Evolutionary conservation across 768 basidiomycete genomes (phyloP).

Genomic region (Russula dissimulans): DNA sequence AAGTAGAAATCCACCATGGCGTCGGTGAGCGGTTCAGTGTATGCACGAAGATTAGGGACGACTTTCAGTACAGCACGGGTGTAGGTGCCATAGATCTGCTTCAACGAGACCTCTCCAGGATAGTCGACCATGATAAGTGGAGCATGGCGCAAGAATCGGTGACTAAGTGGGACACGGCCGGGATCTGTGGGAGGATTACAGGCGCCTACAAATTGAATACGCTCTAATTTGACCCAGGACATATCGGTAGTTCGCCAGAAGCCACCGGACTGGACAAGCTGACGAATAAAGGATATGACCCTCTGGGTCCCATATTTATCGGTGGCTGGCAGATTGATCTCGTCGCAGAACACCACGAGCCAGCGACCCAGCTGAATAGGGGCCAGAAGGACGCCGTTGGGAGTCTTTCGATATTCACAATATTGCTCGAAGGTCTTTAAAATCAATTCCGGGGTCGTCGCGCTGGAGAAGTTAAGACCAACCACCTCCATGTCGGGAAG

Average conservation of each 20-base stretch:
- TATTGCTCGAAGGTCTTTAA: slow-evolving; percentile 99
- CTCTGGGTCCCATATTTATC: slow-evolving; percentile 99
- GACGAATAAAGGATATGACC: slow-evolving; percentile 96
- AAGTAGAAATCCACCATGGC: slow-evolving; percentile 97
- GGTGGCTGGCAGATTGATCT: slow-evolving; percentile 93
- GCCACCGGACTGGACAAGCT: slow-evolving; percentile 89
- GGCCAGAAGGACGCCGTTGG: slow-evolving; percentile 93
- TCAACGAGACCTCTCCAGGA: slow-evolving; percentile 91
- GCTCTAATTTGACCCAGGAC: slow-evolving; percentile 94
- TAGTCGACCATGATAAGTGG: slow-evolving; percentile 99
- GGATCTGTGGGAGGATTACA: slow-evolving; percentile 99
- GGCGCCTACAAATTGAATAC: slow-evolving; percentile 99
- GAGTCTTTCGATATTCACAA: slow-evolving; percentile 97
- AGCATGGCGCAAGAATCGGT: slow-evolving; percentile 95
- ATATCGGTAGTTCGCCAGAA: slow-evolving; percentile 93
- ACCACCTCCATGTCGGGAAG: slow-evolving; percentile 98
- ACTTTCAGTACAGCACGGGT: slow-evolving; percentile 94
- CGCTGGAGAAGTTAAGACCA: slow-evolving; percentile 98
- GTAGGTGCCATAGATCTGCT: slow-evolving; percentile 98
- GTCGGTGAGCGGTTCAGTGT: slow-evolving; percentile 89
- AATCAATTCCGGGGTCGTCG: slow-evolving; percentile 95
- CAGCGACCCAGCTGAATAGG: slow-evolving; percentile 93
- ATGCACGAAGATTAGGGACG: slow-evolving; percentile 84
- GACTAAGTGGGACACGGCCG: slow-evolving; percentile 95
- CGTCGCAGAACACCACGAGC: slow-evolving; percentile 99